These are phyloP conservation scores for Lactarius hatsudake DNA, from an alignment of 768 basidiomycete genomes.

Conservation along the genomic window DNA sequence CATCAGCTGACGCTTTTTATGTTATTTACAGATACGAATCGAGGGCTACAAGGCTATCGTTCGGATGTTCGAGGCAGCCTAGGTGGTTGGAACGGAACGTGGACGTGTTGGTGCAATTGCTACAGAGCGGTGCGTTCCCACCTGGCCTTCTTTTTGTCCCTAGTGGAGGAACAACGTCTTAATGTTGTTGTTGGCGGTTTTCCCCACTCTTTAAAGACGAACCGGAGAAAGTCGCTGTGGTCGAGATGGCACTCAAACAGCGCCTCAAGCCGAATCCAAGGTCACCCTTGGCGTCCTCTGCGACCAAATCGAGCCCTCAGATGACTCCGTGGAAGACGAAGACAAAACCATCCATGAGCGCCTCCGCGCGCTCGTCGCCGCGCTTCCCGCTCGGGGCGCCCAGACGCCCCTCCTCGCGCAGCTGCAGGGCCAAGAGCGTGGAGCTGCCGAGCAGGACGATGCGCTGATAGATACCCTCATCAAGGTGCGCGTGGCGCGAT, in stretches of 20 bases:
- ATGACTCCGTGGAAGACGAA: slow-evolving; percentile 54
- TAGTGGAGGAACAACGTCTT: background rate
- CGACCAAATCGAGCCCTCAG: slow-evolving; percentile 57
- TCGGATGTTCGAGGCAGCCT: slow-evolving; percentile 43
- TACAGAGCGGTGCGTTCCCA: slow-evolving; percentile 61
- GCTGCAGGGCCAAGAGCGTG: slow-evolving; percentile 43
- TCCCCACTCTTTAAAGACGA: slow-evolving; percentile 42
- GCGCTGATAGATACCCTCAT: slow-evolving; percentile 48
- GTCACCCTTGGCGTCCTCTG: slow-evolving; percentile 64
- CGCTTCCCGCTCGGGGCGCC: slow-evolving; percentile 55
- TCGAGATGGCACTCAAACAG: slow-evolving; percentile 55
- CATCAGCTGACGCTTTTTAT: background rate
- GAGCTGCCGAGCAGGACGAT: slow-evolving; percentile 46
- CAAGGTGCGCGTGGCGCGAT: slow-evolving; percentile 38
- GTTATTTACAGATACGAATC: slow-evolving; percentile 53
- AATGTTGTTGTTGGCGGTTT: background rate
- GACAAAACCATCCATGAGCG: slow-evolving; percentile 57
- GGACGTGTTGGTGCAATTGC: slow-evolving; percentile 68
- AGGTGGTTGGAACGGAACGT: slow-evolving; percentile 69
- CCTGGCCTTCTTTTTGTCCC: background rate
- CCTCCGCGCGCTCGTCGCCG: slow-evolving; percentile 55
- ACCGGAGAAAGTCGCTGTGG: slow-evolving; percentile 58
- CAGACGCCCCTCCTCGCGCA: slow-evolving; percentile 45
- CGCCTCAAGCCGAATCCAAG: slow-evolving; percentile 60
- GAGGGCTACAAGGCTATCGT: slow-evolving; percentile 65